These are phyloP conservation scores for Dipodascus geniculatus DNA, from an alignment of 805 yeast species.

Conservation along the genomic window DNA sequence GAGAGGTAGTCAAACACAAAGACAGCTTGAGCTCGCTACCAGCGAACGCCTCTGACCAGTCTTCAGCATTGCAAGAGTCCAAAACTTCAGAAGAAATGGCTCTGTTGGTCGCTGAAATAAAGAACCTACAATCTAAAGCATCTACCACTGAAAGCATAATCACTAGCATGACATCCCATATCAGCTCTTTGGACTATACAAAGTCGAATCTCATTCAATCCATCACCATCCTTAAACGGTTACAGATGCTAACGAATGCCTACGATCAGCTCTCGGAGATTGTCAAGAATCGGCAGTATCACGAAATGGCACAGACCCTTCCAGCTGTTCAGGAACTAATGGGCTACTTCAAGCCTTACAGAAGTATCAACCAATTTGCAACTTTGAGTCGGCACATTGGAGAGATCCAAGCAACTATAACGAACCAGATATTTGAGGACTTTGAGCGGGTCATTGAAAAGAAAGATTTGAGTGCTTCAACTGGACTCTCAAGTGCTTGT, in stretches of 20 bases:
- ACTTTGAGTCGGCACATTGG: conserved; percentile 47
- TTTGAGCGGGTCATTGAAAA: conserved; percentile 32
- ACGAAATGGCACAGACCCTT: conserved; percentile 47
- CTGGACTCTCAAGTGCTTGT: conserved; percentile 46
- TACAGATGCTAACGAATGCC: conserved; percentile 77
- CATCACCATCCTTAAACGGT: conserved; percentile 75
- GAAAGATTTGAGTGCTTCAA: conserved; percentile 11
- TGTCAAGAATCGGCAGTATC: conserved; percentile 34
- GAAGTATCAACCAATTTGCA: conserved; percentile 74
- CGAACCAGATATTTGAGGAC: conserved; percentile 62
- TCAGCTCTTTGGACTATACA: conserved; percentile 66
- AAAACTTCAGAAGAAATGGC: conserved; percentile 24
- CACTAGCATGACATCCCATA: conserved; percentile 59
- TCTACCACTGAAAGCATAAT: conserved; percentile 48
- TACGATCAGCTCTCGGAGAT: conserved; percentile 45
- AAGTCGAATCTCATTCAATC: conserved; percentile 75
- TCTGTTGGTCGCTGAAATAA: conserved; percentile 32
- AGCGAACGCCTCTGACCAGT: conserved; percentile 22
- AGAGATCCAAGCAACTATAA: conserved; percentile 45
- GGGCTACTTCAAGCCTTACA: conserved; percentile 63
- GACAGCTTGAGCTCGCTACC: conserved; percentile 37
- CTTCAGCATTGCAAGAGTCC: conserved; percentile 15
- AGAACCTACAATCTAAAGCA: conserved; percentile 38
- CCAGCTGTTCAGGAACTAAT: conserved; percentile 65
- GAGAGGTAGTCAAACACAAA: conserved; percentile 41